A percentile compares a stretch with the other conserved stretches of the same genome.
phyloP scores from a whole-genome alignment of 1,139 yeast genomes.

The Pichia sp. region DNA sequence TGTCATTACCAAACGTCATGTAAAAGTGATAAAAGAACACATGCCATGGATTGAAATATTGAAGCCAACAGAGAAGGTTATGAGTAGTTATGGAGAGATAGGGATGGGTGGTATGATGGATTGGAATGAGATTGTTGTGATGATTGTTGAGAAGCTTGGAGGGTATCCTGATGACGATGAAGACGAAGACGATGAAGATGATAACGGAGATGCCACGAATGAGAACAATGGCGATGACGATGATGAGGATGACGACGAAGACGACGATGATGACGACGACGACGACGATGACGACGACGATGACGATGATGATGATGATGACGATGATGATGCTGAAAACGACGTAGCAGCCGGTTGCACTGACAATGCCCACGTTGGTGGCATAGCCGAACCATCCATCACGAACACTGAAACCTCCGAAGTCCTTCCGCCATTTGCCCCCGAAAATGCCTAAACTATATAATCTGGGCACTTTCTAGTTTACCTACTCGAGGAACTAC shows the following conservation, averaged over 20 bases:
- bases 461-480: slow-evolving; percentile 5
- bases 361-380: not conserved
- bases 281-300: slow-evolving; percentile 38
- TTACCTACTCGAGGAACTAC: slow-evolving; percentile 55
- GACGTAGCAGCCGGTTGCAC: not conserved
- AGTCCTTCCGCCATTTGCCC: too few species aligned
- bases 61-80: slow-evolving; percentile 89
- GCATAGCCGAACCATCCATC: not conserved
- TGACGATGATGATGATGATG: slow-evolving; percentile 17
- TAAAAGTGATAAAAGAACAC: slow-evolving; percentile 67
- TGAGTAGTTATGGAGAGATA: slow-evolving; percentile 88
- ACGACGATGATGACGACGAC: slow-evolving; percentile 33
- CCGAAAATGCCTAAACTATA: not conserved
- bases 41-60: slow-evolving; percentile 89
- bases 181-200: slow-evolving; percentile 34
- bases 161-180: slow-evolving; percentile 78
- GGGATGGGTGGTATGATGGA: slow-evolving; percentile 95
- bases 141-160: slow-evolving; percentile 73
- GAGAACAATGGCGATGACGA: slow-evolving; percentile 41
- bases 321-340: slow-evolving; percentile 5
- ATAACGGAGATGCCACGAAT: slow-evolving; percentile 36
- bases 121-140: slow-evolving; percentile 84
- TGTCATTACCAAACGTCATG: slow-evolving; percentile 77
- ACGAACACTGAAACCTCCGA: too few species aligned
- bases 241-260: slow-evolving; percentile 35